Conservation (phyloP, 2,329 filamentous ascomycete genomes). For the Diaporthe capsici region DNA sequence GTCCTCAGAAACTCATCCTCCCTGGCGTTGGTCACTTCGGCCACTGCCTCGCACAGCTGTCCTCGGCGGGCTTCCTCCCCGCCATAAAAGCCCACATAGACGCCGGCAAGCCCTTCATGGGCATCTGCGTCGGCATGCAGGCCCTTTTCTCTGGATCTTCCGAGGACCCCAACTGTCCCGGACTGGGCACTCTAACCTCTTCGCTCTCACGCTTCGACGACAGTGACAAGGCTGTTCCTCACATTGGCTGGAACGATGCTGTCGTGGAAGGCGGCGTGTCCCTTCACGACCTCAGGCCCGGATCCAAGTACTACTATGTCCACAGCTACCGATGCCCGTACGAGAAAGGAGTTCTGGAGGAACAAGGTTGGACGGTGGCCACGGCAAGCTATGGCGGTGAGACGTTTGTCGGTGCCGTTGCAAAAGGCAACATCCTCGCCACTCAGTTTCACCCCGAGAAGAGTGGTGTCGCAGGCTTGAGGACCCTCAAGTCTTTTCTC, state of each 20-base stretch:
- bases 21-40: slow-evolving; percentile 98
- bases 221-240: slow-evolving; percentile 88
- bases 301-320: slow-evolving; percentile 98
- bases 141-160: slow-evolving; percentile 89
- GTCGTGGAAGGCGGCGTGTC: slow-evolving; percentile 66
- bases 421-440: slow-evolving; percentile 86
- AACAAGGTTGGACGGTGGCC: slow-evolving; percentile 91
- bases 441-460: slow-evolving; percentile 99
- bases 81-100: slow-evolving; percentile 87
- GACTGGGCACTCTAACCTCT: slow-evolving; percentile 81
- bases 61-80: slow-evolving; percentile 84
- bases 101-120: slow-evolving; percentile 97
- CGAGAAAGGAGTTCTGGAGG: slow-evolving; percentile 78
- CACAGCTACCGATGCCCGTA: slow-evolving; percentile 94
- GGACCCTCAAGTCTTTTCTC: slow-evolving; percentile 88
- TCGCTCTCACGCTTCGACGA: slow-evolving; percentile 83
- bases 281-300: slow-evolving; percentile 83
- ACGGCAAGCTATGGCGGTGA: slow-evolving; percentile 90
- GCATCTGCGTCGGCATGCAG: slow-evolving; percentile 95
- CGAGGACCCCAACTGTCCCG: slow-evolving; percentile 80
- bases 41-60: slow-evolving; percentile 90
- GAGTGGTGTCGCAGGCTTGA: slow-evolving; percentile 89
- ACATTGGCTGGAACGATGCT: slow-evolving; percentile 99
- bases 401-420: slow-evolving; percentile 91
- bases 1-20: slow-evolving; percentile 85